These are phyloP conservation scores for Bimuria novae-zelandiae DNA, from an alignment of 2,329 filamentous ascomycete species.

Conservation along the genomic window DNA sequence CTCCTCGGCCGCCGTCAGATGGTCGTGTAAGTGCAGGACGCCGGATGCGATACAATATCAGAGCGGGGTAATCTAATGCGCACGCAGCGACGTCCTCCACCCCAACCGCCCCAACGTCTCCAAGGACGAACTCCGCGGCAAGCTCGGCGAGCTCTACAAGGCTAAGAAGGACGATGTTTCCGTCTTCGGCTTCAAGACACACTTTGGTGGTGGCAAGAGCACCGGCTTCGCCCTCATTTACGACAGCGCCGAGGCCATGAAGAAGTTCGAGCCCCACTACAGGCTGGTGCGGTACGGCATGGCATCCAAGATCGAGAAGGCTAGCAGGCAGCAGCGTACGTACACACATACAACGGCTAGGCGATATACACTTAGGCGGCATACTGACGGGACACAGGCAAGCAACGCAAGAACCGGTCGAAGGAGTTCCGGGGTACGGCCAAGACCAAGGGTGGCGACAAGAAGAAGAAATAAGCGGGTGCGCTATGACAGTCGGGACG, in stretches of 20 bases:
- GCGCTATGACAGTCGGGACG: slow-evolving; percentile 34
- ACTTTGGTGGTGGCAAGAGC: slow-evolving; percentile 99
- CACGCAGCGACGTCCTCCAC: slow-evolving; percentile 94
- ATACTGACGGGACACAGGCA: slow-evolving; percentile 68
- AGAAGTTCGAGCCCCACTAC: slow-evolving; percentile 99
- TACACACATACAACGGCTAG: slow-evolving; percentile 42
- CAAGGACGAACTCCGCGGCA: slow-evolving; percentile 97
- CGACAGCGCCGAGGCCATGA: slow-evolving; percentile 96
- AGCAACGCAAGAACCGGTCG: slow-evolving; percentile 99
- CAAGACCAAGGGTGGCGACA: slow-evolving; percentile 94
- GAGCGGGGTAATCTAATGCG: slow-evolving; percentile 34
- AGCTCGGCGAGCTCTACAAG: slow-evolving; percentile 97
- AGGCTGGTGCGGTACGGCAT: slow-evolving; percentile 91
- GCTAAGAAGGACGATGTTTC: slow-evolving; percentile 95
- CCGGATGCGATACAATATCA: slow-evolving; percentile 6
- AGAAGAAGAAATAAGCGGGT: slow-evolving; percentile 68
- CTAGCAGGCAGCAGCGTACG: slow-evolving; percentile 98
- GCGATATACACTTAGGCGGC: slow-evolving; percentile 16
- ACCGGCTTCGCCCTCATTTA: slow-evolving; percentile 99
- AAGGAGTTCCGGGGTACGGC: slow-evolving; percentile 98
- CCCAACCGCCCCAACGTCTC: slow-evolving; percentile 97
- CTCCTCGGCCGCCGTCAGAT: slow-evolving; percentile 99
- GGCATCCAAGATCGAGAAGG: slow-evolving; percentile 94
- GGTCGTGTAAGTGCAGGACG: slow-evolving; percentile 76
- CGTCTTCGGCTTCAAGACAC: slow-evolving; percentile 97